Base-by-base conservation (phyloP, 192 early-diverging fungal genomes). In the Backusella tuberculispora region DNA sequence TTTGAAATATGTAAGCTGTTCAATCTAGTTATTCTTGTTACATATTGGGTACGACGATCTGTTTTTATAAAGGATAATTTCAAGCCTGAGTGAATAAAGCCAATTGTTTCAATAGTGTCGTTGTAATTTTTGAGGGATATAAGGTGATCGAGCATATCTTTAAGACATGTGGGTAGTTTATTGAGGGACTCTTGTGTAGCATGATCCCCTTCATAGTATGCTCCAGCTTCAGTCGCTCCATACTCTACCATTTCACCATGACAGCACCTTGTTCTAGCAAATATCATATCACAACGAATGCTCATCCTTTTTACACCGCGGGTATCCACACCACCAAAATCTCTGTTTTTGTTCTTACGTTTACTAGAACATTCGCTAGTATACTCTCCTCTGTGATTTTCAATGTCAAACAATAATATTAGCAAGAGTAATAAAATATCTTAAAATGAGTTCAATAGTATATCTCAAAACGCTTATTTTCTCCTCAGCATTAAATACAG, bases 1-100 rank as follows among this genome's bases (percentile, higher is more conserved):
- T n/a, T n/a, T n/a, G n/a, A n/a, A n/a, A n/a, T n/a, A n/a, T n/a
- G n/a, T n/a, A n/a, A n/a, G n/a, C n/a, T n/a, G n/a, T n/a, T n/a
- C n/a, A n/a, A n/a, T n/a, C n/a, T n/a, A n/a, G 29, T 5, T 34
- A 66, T 66, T 17, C 65, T 66, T 37, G 65, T 66, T 7, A 38
- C 41, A 41, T 66, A 66, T 21, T 66, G n/a, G n/a, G 40, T 42
- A n/a, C 41, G 66, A 5, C 66, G 66, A 68, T 68, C 66, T 17
- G 40, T 41, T 6, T 12, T 40, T 19, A 46, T n/a, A 68, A 68
- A 19, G 26, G 43, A 68, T 5, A 41, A 45, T 21, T 19, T 7
- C 21, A 68, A 26, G 2, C 66, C 66, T 44, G 66, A 68, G 42
- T 68, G 42, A 68, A 45, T 68, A 40, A 68, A 68, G 41, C 42